Base-by-base conservation (phyloP, 352 stramenopile species). In the Pythium aphanidermatum region DNA sequence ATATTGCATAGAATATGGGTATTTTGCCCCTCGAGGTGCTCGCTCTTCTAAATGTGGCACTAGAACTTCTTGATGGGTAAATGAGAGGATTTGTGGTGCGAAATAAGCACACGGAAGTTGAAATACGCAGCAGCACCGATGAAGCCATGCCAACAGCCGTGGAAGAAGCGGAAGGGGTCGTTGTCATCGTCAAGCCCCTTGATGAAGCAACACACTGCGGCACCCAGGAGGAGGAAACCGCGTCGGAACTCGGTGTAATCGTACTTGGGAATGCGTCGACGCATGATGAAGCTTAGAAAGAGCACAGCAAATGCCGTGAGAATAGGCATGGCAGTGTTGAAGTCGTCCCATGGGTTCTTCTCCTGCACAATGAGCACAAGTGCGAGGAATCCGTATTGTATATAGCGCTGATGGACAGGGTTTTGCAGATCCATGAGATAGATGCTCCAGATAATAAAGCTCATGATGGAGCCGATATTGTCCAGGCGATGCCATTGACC, bases 401-500 rank as follows among this genome's bases (percentile, higher is more conserved):
- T 36, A 27, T 88, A 88, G 5, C 58, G 60, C 60, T 79, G 51
- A 10, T 58, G 49, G 23, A 67, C 25, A 4, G 60, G 52, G 20
- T 64, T 41, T 4, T 57, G 56, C 17, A 90, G 40, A 35, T 90
- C 75, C 73, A 88, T 87, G 41, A 90, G 69, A 55, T 90, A 71
- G 39, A 90, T 82, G 19, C 30, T 59, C 78, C 74, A 88, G 48
- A 68, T 68, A 33, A 90, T 55, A 42, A 90, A 86, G 60, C 73
- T 84, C 75, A 86, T 88, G 65, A 88, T 80, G 51, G 78, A 83
- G 47, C 75, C 78, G 33, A 90, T 86, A 39, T 90, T 90, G 54
- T 90, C 78, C 20, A 90, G 65, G 2, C 74, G 71, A 54, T 90
- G 78, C 78, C 78, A 90, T 45, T 90, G 73, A 2, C 75, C 73